A percentile compares a stretch with the other conserved stretches of the same genome.
phyloP scores from a whole-genome alignment of 2,329 filamentous ascomycete species.

The Colletotrichum australisinense region DNA sequence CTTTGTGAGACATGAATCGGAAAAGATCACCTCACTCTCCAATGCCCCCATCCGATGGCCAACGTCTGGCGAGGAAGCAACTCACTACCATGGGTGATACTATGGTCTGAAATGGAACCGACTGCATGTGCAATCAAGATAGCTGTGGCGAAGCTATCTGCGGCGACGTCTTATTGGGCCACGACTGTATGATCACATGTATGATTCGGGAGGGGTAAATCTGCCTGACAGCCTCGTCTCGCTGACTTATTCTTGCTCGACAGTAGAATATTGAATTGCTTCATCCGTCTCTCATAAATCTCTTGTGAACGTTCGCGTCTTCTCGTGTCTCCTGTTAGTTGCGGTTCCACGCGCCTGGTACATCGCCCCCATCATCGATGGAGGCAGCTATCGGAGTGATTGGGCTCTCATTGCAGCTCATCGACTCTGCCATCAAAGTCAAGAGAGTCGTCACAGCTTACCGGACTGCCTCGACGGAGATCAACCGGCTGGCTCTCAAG shows the following conservation, averaged over 20 bases:
- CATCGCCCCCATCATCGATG: neutral
- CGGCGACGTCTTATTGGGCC: neutral
- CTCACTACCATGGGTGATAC: neutral
- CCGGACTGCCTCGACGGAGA: conserved; percentile 6
- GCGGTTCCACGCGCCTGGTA: neutral
- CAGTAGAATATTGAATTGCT: neutral
- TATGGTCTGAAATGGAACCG: neutral
- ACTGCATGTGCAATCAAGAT: neutral
- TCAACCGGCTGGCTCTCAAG: conserved; percentile 3
- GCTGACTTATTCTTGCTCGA: neutral
- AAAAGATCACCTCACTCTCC: neutral
- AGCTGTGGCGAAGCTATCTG: neutral
- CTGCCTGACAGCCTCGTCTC: neutral
- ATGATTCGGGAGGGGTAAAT: neutral
- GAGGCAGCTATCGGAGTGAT: conserved; percentile 26
- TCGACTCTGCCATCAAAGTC: conserved; percentile 46
- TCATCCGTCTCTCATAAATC: neutral
- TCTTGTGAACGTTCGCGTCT: neutral
- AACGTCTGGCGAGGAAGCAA: neutral
- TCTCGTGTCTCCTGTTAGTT: neutral
- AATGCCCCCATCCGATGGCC: neutral
- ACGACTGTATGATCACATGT: neutral
- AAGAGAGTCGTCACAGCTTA: conserved; percentile 65
- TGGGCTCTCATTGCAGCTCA: conserved; percentile 15
- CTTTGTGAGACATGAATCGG: neutral